These are phyloP conservation scores for Zasmidium citrigriseum DNA, from an alignment of 2,329 filamentous ascomycete genomes.

Conservation along the genomic window DNA sequence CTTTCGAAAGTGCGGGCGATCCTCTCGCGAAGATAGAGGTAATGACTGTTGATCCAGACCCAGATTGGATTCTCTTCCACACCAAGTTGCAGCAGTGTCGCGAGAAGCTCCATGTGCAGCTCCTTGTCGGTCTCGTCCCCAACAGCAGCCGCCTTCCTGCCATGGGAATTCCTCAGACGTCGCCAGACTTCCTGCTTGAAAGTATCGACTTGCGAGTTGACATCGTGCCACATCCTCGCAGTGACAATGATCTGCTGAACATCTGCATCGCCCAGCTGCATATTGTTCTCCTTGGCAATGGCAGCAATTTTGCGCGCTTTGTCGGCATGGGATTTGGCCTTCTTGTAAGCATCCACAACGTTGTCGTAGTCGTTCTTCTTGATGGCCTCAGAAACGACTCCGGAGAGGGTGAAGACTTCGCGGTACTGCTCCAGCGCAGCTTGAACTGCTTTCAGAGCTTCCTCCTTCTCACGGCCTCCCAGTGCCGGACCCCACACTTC, in stretches of 20 bases:
- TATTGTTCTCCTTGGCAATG: slow-evolving; percentile 50
- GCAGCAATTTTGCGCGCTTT: slow-evolving; percentile 71
- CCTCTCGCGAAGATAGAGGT: slow-evolving; percentile 84
- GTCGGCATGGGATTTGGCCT: slow-evolving; percentile 78
- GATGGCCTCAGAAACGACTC: slow-evolving; percentile 77
- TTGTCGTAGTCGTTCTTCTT: slow-evolving; percentile 88
- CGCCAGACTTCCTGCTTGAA: slow-evolving; percentile 93
- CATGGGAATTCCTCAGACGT: slow-evolving; percentile 53
- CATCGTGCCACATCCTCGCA: slow-evolving; percentile 92
- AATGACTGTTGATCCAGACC: slow-evolving; percentile 89
- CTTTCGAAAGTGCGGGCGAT: slow-evolving; percentile 79
- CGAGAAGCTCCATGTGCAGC: slow-evolving; percentile 90
- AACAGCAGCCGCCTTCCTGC: slow-evolving; percentile 26
- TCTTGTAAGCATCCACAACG: slow-evolving; percentile 81
- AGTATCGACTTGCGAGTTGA: slow-evolving; percentile 78
- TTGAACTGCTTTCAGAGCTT: slow-evolving; percentile 76
- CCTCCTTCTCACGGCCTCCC: slow-evolving; percentile 87
- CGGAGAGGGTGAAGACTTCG: slow-evolving; percentile 78
- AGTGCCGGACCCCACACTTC: slow-evolving; percentile 96
- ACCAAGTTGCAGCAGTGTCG: slow-evolving; percentile 85
- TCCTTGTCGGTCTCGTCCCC: slow-evolving; percentile 54
- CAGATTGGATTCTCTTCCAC: slow-evolving; percentile 96
- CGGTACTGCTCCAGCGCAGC: slow-evolving; percentile 76
- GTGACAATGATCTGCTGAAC: slow-evolving; percentile 85
- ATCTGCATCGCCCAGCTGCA: slow-evolving; percentile 71